Evolutionary conservation across 768 basidiomycete genomes (phyloP).

Genomic region (Mrakia gelida): DNA sequence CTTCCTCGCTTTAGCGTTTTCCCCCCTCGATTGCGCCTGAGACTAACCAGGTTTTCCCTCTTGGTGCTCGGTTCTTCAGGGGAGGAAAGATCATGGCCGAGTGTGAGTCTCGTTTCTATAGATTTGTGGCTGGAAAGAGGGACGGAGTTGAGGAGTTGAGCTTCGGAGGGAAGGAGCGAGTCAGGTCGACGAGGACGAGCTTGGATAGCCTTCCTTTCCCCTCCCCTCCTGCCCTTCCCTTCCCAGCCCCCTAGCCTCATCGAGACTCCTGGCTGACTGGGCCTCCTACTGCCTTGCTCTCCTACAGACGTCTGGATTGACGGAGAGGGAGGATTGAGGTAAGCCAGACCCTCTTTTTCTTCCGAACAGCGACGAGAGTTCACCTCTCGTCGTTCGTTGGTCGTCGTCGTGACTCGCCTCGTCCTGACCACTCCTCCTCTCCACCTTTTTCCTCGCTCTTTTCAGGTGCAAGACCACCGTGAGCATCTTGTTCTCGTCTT

Average conservation of each 20-base stretch:
- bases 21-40: not conserved
- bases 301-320: conserved; percentile 93
- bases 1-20: not conserved
- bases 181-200: not conserved
- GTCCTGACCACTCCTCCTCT: not conserved
- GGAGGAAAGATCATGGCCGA: conserved; percentile 93
- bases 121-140: too few species aligned
- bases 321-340: conserved; percentile 63
- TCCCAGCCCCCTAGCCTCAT: conserved; percentile 22
- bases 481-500: conserved; percentile 39
- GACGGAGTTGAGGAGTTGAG: not conserved
- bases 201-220: not conserved
- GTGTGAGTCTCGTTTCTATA: conserved; percentile 31
- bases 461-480: conserved; percentile 96
- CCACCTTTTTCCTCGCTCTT: not conserved
- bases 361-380: not conserved
- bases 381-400: too few species aligned
- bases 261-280: conserved; percentile 7
- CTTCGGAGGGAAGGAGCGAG: not conserved
- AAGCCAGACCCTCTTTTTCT: not conserved
- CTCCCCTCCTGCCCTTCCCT: not conserved
- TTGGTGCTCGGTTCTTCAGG: conserved; percentile 81
- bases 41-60: conserved; percentile 68
- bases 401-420: not conserved
- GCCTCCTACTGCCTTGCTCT: not conserved